These are phyloP conservation scores for Hibiscus trionum DNA, from an alignment of 345 rosid genomes.

Conservation along the genomic window DNA sequence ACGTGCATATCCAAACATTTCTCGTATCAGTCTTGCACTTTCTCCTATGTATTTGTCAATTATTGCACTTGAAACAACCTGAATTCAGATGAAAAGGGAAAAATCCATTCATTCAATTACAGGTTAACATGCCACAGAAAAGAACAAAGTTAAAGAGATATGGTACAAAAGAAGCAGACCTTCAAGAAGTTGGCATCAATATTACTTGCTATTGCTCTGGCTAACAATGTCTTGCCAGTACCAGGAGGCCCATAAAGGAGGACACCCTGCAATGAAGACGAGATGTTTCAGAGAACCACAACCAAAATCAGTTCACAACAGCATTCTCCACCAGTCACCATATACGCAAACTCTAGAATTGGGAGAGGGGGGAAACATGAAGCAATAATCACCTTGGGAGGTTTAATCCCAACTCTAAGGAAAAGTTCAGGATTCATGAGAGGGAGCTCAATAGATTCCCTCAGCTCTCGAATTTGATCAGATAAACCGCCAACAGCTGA, in stretches of 20 bases:
- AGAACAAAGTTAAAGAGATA: not conserved
- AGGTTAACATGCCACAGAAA: not conserved
- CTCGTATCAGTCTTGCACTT: slow-evolving; percentile 67
- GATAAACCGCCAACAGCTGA: slow-evolving; percentile 93
- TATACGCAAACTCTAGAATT: not conserved
- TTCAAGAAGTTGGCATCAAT: slow-evolving; percentile 95
- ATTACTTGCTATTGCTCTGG: slow-evolving; percentile 97
- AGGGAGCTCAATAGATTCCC: slow-evolving; percentile 95
- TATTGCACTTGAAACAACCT: slow-evolving; percentile 96
- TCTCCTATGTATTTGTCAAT: slow-evolving; percentile 96
- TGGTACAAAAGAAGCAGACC: slow-evolving; percentile 31
- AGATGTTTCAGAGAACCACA: slow-evolving; percentile 2
- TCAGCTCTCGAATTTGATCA: slow-evolving; percentile 90
- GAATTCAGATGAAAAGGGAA: slow-evolving; percentile 1
- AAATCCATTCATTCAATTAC: slow-evolving; percentile 3
- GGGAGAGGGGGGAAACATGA: not conserved
- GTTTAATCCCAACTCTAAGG: slow-evolving; percentile 89
- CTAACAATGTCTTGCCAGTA: slow-evolving; percentile 91
- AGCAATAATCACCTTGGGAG: slow-evolving; percentile 68
- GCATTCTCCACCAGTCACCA: not conserved
- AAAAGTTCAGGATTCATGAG: slow-evolving; percentile 96
- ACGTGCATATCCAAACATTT: slow-evolving; percentile 48
- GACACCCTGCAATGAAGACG: slow-evolving; percentile 53
- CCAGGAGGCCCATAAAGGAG: slow-evolving; percentile 99
- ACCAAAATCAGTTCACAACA: not conserved